Base-by-base conservation (phyloP, 2,329 filamentous ascomycete genomes). In the Samsoniella hepiali region DNA sequence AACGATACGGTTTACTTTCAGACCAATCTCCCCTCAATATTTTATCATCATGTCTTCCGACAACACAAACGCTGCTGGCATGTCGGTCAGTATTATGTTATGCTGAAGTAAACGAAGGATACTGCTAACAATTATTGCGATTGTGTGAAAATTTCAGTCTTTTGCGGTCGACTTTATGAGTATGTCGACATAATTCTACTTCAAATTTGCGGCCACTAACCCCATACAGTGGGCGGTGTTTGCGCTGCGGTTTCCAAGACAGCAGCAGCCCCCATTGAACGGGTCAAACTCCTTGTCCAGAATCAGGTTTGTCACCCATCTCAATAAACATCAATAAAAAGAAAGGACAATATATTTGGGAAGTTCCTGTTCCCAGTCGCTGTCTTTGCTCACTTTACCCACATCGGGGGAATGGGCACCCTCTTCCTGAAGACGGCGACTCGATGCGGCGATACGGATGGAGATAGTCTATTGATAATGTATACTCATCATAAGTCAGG, bases 191-290 rank as follows among this genome's bases (percentile, higher is more conserved):
- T 27, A 13, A 7, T 6, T 42, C 8, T 6, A 34, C 7, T 40
- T 32, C 7, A 29, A 5, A 15, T 15, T 27, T 56, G 13, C 5
- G 7, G 15, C 29, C 15, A 42, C 68, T 70, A 68, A 72, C 17
- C 8, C 44, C 49, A 71, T 74, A 77, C 74, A 96, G 93, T 99
- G 95, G 95, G 95, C 90, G 95, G 95, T 97, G 90, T 99, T 74
- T 97, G 95, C 78, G 95, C 95, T 82, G 95, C 95, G 82, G 93
- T 99, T 89, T 99, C 95, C 81, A 99, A 99, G 92, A 99, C 95
- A 74, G 95, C 95, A 77, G 95, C 95, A 79, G 95, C 95, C 84
- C 95, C 95, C 84, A 99, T 99, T 76, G 95, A 99, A 93, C 95
- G 95, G 92, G 90, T 99, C 84, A 99, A 99, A 93, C 95, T 99